Percentiles rank a stretch among this genome's conserved stretches.
Conservation (phyloP, 139 green algal genomes). For the Chlamydomonas asymmetrica region DNA sequence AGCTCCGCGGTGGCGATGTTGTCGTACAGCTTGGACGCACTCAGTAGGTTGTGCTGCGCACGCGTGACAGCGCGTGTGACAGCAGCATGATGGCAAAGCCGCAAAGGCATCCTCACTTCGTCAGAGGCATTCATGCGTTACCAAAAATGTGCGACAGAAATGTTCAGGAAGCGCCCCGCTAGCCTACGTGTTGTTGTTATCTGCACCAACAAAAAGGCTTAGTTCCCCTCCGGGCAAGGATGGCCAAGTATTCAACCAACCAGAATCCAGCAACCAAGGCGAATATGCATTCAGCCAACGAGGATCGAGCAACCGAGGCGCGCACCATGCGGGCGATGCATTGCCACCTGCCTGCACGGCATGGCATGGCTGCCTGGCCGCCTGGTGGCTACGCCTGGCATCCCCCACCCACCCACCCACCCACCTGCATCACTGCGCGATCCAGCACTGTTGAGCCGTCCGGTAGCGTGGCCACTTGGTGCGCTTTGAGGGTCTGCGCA, state of each 20-base stretch:
- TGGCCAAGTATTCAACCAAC: too few relatives aligned
- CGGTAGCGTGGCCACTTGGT: slow-evolving; percentile 72
- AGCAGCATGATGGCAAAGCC: too few relatives aligned
- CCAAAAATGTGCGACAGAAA: too few relatives aligned
- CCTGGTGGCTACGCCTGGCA: background rate
- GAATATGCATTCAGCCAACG: background rate
- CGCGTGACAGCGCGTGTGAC: background rate
- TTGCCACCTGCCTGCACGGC: background rate
- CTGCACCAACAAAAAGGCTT: too few relatives aligned
- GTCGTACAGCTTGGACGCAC: slow-evolving; percentile 86
- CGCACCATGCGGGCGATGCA: background rate
- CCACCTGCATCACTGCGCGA: slow-evolving; percentile 77
- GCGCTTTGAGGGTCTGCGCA: slow-evolving; percentile 69
- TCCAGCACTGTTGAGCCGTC: slow-evolving; percentile 89
- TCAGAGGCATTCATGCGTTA: too few relatives aligned
- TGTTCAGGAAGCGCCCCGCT: too few relatives aligned
- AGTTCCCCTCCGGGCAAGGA: too few relatives aligned
- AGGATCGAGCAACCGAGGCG: background rate
- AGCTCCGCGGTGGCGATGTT: slow-evolving; percentile 86
- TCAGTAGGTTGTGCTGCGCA: slow-evolving; percentile 18
- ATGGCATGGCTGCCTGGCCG: background rate
- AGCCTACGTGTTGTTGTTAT: too few relatives aligned
- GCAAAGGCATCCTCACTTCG: too few relatives aligned
- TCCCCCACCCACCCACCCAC: slow-evolving; percentile 2
- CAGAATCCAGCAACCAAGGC: background rate